phyloP scores from a whole-genome alignment of 2,329 filamentous ascomycete species.

The Aspergillus oerlinghausenensis region DNA sequence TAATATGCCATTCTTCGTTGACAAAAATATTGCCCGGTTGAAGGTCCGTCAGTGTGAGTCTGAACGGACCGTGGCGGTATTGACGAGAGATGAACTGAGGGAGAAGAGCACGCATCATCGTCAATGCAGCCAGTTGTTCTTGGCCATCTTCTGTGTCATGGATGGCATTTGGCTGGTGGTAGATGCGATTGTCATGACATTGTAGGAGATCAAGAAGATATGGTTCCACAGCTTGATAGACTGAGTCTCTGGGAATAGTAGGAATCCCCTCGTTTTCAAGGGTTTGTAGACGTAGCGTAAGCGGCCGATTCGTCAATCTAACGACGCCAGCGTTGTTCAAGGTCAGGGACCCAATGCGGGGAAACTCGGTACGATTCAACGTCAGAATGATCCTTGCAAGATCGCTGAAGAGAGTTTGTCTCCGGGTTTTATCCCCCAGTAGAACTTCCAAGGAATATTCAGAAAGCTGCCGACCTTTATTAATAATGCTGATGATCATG shows the following conservation, averaged over 20 bases:
- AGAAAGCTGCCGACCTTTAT: constrained; percentile 11
- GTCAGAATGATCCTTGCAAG: constrained; percentile 12
- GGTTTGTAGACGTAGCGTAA: constrained; percentile 20
- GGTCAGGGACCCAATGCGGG: constrained; percentile 30
- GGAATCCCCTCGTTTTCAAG: constrained; percentile 25
- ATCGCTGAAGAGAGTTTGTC: constrained; percentile 9
- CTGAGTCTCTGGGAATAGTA: constrained; percentile 19
- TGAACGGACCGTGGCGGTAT: constrained; percentile 33
- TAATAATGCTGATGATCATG: constrained; percentile 10
- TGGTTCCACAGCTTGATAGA: constrained; percentile 20
- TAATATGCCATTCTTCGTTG: constrained; percentile 33
- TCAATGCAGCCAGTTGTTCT: constrained; percentile 24
- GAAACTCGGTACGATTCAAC: constrained; percentile 17
- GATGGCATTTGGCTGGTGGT: constrained; percentile 25
- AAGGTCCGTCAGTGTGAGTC: constrained; percentile 37
- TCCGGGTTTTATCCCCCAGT: constrained; percentile 5
- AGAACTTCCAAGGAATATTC: constrained; percentile 5
- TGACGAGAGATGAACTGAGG: constrained; percentile 24
- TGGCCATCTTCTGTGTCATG: constrained; percentile 21
- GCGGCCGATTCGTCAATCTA: constrained; percentile 20
- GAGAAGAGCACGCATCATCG: constrained; percentile 24
- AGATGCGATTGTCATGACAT: constrained; percentile 23
- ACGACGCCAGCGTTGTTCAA: constrained; percentile 23
- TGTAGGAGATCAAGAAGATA: constrained; percentile 24
- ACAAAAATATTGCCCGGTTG: constrained; percentile 38